Evolutionary conservation across 768 basidiomycete genomes (phyloP), one percentile per base, ranked within the genome.

Genomic region (Sarcodon aspratus): DNA sequence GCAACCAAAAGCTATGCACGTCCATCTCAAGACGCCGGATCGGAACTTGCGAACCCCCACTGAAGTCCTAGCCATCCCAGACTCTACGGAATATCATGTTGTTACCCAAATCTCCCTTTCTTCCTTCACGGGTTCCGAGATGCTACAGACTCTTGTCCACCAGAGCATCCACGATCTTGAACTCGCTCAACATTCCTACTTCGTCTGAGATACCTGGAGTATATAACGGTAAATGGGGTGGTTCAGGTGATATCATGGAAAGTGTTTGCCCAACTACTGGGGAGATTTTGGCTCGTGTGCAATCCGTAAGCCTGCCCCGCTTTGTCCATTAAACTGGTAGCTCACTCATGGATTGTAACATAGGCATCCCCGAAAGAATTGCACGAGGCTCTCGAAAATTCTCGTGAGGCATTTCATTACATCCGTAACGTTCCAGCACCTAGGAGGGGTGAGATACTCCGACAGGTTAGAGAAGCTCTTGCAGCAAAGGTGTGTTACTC

Each of bases 231-330:
- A 66, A 73, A 55, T 93, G 90, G 90, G 69, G 72, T 49, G 90
- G 89, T 17, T 73, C 76, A 15, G 90, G 90, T 3, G 82, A 84
- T 47, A 49, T 86, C 5, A 58, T 86, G 13, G 67, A 75, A 55
- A 88, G 85, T 46, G 59, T 76, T 13, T 95, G 92, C 62, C 92
- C 92, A 11, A 79, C 89, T 8, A 95, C 92, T 12, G 91, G 91
- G 3, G 91, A 95, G 60, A 68, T 81, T 12, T 68, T 97, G 35
- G 93, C 84, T 35, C 73, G 74, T 48, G 79, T 95, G 43, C 76
- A 70, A 48, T 79, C 82, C 33, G 91, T 82, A 56, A 56, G 42
- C n/a, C 17, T 42, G 15, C 44, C 21, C 21, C 21, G 21, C 21
- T 27, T 27, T 27, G 7, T 35, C 15, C 7, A 17, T 13, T 17